Base-by-base conservation (phyloP, 257 asterid species). In the Mentha longifolia region DNA sequence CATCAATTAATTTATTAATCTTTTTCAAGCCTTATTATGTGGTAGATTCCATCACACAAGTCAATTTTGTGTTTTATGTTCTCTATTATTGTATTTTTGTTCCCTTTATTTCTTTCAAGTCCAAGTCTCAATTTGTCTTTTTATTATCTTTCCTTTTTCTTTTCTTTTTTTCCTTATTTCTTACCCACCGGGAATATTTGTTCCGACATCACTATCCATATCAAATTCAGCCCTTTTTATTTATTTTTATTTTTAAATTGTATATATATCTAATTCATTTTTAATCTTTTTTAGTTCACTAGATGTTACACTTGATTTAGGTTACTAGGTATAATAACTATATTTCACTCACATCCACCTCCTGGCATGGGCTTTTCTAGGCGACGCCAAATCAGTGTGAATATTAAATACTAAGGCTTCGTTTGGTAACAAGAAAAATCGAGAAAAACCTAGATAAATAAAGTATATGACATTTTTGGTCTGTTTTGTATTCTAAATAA, bases 41-140 rank as follows among this genome's bases (percentile, higher is more conserved):
- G 68, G 63, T 63, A 33, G 22, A 69, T 11, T 69, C 46, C 22
- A 68, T 37, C 42, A 30, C 28, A 61, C 54, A 42, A 61, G 59
- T 68, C 66, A 16, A 51, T 49, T 58, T 70, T 45, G 4, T 45
- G 4, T 41, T 68, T 25, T 15, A 19, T 65, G 42, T 31, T 8
- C 45, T 59, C 52, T 62, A 9, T 58, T 14, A 35, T 33, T 74
- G 30, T 56, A 7, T 55, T 55, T 5, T 12, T 16, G 45, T 17
- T 43, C 55, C 39, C 65, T 51, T 61, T 57, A 17, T 33, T 25
- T 56, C 10, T 49, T 35, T 19, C 25, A 66, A 33, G 52, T 20
- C 30, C 6, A 35, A 10, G 63, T 47, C 17, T 20, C 63, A 33
- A 56, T 57, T 67, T 68, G 68, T 13, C 39, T 35, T 35, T 49